phyloP scores from a whole-genome alignment of 1,139 yeast genomes.

The Kurtzmaniella natalensis region DNA sequence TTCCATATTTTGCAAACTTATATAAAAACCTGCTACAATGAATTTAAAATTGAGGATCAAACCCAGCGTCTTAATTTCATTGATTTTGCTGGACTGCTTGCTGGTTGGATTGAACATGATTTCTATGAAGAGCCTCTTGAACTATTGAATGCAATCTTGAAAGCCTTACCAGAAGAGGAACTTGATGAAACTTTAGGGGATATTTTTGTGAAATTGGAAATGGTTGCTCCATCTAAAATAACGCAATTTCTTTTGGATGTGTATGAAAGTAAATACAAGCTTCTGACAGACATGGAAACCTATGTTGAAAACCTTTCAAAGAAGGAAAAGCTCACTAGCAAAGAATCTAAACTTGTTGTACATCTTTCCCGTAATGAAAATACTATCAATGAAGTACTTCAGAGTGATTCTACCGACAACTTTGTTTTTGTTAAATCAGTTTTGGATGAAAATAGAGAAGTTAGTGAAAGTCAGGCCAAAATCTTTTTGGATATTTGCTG shows the following conservation, averaged over 20 bases:
- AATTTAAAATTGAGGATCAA: conserved; percentile 2
- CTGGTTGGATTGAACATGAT: conserved; percentile 18
- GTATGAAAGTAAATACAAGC: conserved; percentile 6
- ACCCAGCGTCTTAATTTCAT: background rate
- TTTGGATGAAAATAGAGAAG: background rate
- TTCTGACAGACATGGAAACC: conserved; percentile 12
- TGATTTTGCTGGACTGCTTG: conserved; percentile 1
- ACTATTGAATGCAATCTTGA: conserved; percentile 16
- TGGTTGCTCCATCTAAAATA: conserved; percentile 13
- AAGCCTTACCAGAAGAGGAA: conserved; percentile 9
- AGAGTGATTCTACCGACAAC: background rate
- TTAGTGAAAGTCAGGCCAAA: background rate
- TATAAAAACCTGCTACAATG: conserved; percentile 1
- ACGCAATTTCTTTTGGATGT: conserved; percentile 11
- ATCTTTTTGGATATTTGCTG: background rate
- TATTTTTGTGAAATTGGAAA: conserved; percentile 23
- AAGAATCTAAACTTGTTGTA: conserved; percentile 17
- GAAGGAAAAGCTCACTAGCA: conserved; percentile 6
- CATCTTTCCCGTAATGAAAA: background rate
- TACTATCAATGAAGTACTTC: background rate
- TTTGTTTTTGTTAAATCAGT: background rate
- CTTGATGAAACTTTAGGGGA: conserved; percentile 24
- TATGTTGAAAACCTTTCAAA: conserved; percentile 13
- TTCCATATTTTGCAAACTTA: conserved; percentile 10
- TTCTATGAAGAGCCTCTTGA: conserved; percentile 23